Percentiles rank a stretch among this genome's conserved stretches.
phyloP scores from a whole-genome alignment of 2,329 filamentous ascomycete genomes.

The Diaporthe helianthi region DNA sequence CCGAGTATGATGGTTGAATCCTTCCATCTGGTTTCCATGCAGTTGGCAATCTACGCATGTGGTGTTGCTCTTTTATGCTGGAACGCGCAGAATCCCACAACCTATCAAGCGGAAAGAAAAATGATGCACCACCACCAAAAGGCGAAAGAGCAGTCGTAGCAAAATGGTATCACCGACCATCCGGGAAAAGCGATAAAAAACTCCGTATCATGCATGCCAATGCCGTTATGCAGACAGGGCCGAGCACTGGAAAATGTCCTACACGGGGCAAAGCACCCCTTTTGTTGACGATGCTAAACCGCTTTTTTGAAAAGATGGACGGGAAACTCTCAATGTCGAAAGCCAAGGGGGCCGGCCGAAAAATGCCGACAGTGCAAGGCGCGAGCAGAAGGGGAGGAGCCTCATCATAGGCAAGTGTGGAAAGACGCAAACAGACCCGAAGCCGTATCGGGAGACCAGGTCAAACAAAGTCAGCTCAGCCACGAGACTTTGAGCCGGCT shows the following conservation, averaged over 20 bases:
- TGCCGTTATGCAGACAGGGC: neutral
- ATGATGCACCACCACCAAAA: neutral
- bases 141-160: neutral
- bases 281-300: conserved; percentile 9
- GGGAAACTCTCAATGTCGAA: neutral
- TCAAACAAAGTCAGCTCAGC: neutral
- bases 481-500: neutral
- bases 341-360: too few species aligned
- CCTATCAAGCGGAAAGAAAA: neutral
- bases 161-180: neutral
- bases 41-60: neutral
- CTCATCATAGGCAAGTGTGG: too few species aligned
- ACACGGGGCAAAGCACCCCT: neutral
- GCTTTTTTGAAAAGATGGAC: neutral
- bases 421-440: too few species aligned
- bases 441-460: neutral
- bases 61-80: too few species aligned
- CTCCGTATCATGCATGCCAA: neutral
- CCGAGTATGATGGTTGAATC: neutral
- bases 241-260: neutral
- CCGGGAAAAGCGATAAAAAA: neutral
- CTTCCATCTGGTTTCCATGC: too few species aligned
- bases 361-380: neutral
- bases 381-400: too few species aligned
- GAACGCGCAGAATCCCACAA: neutral